These are phyloP conservation scores for Crataegus laevigata DNA, from an alignment of 306 rosid genomes.

Conservation along the genomic window DNA sequence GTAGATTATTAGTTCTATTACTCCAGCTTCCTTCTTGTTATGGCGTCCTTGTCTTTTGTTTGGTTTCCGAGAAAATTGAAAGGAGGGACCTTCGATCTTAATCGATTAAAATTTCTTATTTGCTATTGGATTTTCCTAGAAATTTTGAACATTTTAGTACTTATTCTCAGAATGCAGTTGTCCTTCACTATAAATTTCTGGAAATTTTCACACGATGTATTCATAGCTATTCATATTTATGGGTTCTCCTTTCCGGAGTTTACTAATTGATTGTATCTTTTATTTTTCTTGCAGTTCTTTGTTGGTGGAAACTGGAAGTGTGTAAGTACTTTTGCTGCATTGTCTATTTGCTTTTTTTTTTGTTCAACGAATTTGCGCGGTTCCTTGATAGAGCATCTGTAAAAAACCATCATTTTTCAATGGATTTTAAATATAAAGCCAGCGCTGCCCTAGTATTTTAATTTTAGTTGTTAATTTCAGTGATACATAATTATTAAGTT, in stretches of 20 bases:
- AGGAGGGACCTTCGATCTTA: background rate
- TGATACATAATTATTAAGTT: background rate
- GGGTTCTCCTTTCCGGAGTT: background rate
- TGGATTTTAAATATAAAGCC: background rate
- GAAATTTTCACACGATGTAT: background rate
- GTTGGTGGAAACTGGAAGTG: conserved; percentile 99
- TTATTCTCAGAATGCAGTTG: background rate
- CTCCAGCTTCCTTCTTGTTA: background rate
- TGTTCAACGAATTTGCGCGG: background rate
- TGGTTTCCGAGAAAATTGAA: background rate
- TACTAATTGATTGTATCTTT: conserved; percentile 13
- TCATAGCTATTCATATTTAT: background rate
- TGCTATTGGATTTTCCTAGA: background rate
- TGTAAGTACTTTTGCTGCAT: conserved; percentile 42
- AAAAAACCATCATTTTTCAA: background rate
- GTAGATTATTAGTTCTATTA: conserved; percentile 14
- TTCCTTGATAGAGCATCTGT: background rate
- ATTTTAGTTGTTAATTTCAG: background rate
- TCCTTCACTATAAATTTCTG: background rate
- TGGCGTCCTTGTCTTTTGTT: background rate
- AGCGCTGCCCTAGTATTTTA: background rate
- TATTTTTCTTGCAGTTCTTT: conserved; percentile 57
- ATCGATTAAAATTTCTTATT: background rate
- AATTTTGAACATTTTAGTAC: background rate
- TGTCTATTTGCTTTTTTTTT: background rate